Conservation (phyloP, 345 rosid genomes). For the Gossypium raimondii region DNA sequence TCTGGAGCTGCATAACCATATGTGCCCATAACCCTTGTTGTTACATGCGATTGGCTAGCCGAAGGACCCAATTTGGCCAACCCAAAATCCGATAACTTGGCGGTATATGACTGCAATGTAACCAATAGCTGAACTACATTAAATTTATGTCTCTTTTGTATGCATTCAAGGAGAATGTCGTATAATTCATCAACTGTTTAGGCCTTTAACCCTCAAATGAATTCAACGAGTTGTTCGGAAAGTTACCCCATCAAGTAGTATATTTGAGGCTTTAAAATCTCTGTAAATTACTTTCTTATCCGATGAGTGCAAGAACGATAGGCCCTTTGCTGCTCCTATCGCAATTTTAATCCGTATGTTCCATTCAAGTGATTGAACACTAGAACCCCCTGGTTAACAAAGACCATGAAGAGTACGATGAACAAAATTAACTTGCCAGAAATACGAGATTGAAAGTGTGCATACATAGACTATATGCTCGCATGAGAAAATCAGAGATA, state of each 20-base stretch:
- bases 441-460: background rate
- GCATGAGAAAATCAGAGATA: background rate
- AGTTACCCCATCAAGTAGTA: constrained; percentile 81
- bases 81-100: constrained; percentile 94
- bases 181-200: background rate
- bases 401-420: constrained; percentile 1
- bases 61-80: constrained; percentile 95
- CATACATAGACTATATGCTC: background rate
- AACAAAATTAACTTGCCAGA: background rate
- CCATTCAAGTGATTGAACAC: constrained; percentile 84
- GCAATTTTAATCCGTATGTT: constrained; percentile 61
- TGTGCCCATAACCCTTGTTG: constrained; percentile 95
- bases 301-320: constrained; percentile 69
- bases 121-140: constrained; percentile 2
- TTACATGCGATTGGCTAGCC: constrained; percentile 88
- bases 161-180: constrained; percentile 3
- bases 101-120: constrained; percentile 60
- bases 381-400: constrained; percentile 56
- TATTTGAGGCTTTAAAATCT: constrained; percentile 92
- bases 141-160: background rate
- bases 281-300: constrained; percentile 86
- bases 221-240: background rate
- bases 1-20: constrained; percentile 96
- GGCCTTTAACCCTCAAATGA: background rate
- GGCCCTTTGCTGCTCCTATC: constrained; percentile 81